phyloP scores from a whole-genome alignment of 495 filamentous ascomycete genomes.

The Podospora tetraspora region DNA sequence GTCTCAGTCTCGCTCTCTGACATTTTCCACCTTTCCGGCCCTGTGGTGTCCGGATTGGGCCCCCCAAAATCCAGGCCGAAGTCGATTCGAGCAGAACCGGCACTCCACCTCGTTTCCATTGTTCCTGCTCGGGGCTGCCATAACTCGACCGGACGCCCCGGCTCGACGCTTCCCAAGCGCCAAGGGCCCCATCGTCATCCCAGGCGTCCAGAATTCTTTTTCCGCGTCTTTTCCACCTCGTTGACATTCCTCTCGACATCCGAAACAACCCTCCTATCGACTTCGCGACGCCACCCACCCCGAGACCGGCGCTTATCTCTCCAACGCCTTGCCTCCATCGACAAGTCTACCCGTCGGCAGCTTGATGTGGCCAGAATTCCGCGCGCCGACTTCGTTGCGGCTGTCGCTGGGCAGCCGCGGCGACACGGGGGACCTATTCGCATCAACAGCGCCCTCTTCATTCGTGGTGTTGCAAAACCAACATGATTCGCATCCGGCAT shows the following conservation, averaged over 20 bases:
- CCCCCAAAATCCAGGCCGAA: not conserved
- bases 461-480: slow-evolving; percentile 29
- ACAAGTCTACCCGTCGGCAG: not conserved
- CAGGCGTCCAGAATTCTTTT: not conserved
- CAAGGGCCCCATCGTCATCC: not conserved
- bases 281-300: not conserved
- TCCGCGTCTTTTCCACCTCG: not conserved
- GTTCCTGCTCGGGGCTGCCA: not conserved
- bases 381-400: slow-evolving; percentile 61
- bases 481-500: slow-evolving; percentile 52
- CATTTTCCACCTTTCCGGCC: not conserved
- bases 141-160: not conserved
- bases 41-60: not conserved
- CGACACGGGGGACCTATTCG: slow-evolving; percentile 19
- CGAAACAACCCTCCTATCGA: not conserved
- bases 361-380: slow-evolving; percentile 40
- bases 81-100: not conserved
- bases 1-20: not conserved
- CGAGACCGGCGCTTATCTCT: not conserved
- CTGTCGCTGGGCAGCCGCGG: slow-evolving; percentile 35
- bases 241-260: not conserved
- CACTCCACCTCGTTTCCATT: not conserved
- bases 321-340: not conserved
- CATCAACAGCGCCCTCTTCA: slow-evolving; percentile 21
- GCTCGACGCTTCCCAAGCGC: not conserved